Evolutionary conservation across 495 filamentous ascomycete genomes (phyloP).

Genomic region (Astrothelium macrocarpum): DNA sequence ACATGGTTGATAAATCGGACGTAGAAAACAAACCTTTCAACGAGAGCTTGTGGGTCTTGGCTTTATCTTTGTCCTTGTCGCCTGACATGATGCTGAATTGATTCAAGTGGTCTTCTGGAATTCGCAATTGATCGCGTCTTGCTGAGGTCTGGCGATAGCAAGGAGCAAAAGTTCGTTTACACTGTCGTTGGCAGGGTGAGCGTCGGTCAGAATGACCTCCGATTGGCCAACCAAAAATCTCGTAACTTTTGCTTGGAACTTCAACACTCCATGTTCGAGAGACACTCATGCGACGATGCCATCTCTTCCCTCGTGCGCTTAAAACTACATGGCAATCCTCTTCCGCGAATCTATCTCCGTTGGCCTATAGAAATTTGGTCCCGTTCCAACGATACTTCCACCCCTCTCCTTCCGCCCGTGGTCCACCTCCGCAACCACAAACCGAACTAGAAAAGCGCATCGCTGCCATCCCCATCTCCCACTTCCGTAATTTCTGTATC

Average conservation of each 20-base stretch:
- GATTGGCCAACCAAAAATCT: not conserved
- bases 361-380: not conserved
- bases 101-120: not conserved
- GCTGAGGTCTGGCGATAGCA: too few relatives aligned
- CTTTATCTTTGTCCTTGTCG: conserved; percentile 59
- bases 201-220: not conserved
- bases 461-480: conserved; percentile 74
- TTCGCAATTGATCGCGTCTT: too few relatives aligned
- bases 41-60: conserved; percentile 87
- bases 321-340: conserved; percentile 5
- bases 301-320: conserved; percentile 18
- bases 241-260: not conserved
- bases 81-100: not conserved
- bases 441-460: conserved; percentile 71
- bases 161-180: not conserved
- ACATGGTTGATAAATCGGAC: not conserved
- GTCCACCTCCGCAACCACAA: conserved; percentile 34
- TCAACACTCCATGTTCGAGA: not conserved
- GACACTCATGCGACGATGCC: conserved; percentile 23
- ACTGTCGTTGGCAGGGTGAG: not conserved
- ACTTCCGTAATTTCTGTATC: conserved; percentile 95
- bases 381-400: not conserved
- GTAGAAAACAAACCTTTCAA: conserved; percentile 57
- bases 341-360: not conserved
- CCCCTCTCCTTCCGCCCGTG: conserved; percentile 21